Percentiles rank a stretch among this genome's conserved stretches.
Conservation (phyloP, 805 yeast genomes). For the Nakazawaea holstii region DNA sequence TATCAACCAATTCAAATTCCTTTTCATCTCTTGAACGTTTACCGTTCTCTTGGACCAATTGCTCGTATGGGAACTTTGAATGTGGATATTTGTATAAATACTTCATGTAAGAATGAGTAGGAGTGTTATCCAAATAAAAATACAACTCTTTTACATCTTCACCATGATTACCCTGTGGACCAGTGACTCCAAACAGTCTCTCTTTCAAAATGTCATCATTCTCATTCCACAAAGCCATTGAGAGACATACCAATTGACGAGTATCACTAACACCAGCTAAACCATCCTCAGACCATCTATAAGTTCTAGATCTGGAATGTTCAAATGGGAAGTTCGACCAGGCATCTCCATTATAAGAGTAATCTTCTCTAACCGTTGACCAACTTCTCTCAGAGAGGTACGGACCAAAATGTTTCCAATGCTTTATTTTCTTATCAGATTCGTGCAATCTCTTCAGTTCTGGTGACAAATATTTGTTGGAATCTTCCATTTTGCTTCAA, state of each 20-base stretch:
- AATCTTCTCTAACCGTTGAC: slow-evolving; percentile 86
- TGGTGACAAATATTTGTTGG: background rate
- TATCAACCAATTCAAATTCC: slow-evolving; percentile 82
- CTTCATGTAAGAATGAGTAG: slow-evolving; percentile 90
- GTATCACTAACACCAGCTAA: slow-evolving; percentile 85
- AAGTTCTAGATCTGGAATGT: slow-evolving; percentile 72
- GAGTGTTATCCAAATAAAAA: slow-evolving; percentile 85
- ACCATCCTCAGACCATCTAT: slow-evolving; percentile 97
- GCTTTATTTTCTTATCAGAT: slow-evolving; percentile 35
- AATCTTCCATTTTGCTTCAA: background rate
- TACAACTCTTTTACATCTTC: slow-evolving; percentile 89
- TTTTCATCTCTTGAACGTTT: slow-evolving; percentile 59
- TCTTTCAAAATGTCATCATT: slow-evolving; percentile 82
- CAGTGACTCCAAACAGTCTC: slow-evolving; percentile 81
- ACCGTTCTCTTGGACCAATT: slow-evolving; percentile 63
- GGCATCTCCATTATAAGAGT: slow-evolving; percentile 81
- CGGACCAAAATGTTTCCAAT: slow-evolving; percentile 91
- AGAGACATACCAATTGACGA: slow-evolving; percentile 68
- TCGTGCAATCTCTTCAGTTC: slow-evolving; percentile 28
- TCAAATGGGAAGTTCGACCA: slow-evolving; percentile 88
- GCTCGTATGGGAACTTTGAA: slow-evolving; percentile 71
- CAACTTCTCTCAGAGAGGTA: slow-evolving; percentile 84
- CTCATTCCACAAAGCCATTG: slow-evolving; percentile 91
- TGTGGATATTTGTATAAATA: slow-evolving; percentile 93
- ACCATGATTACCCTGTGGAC: slow-evolving; percentile 93